A percentile compares a stretch with the other conserved stretches of the same genome.
phyloP scores from a whole-genome alignment of 1,139 yeast genomes.

The Blastobotrys petasosporus region DNA sequence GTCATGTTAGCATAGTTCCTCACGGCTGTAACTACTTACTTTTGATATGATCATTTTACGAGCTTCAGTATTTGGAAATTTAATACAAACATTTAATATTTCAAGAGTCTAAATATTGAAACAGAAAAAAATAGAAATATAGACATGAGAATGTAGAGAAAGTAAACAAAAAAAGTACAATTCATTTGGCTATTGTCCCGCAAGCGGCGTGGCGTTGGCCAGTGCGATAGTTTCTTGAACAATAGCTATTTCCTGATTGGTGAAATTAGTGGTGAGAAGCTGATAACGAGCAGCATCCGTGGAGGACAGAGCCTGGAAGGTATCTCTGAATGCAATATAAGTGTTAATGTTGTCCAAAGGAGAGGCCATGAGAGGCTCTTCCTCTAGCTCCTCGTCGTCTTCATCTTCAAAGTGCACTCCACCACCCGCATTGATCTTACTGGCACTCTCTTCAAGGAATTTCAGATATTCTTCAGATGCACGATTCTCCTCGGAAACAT shows the following conservation, averaged over 20 bases:
- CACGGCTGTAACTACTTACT: no score
- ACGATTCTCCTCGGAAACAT: constrained; percentile 35
- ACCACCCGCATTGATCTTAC: constrained; percentile 18
- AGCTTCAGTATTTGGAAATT: no score
- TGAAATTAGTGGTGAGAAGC: constrained; percentile 22
- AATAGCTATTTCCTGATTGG: constrained; percentile 34
- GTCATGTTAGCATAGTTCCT: no score
- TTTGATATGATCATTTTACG: no score
- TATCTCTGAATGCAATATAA: constrained; percentile 46
- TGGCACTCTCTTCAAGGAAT: constrained; percentile 27
- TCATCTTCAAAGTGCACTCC: constrained; percentile 33
- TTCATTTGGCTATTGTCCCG: background rate
- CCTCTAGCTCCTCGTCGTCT: constrained; percentile 56
- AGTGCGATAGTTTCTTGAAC: constrained; percentile 22
- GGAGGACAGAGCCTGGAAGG: constrained; percentile 34
- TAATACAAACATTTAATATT: no score
- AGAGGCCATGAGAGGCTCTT: constrained; percentile 76
- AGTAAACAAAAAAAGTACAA: background rate
- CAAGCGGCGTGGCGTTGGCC: constrained; percentile 14
- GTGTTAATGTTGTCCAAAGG: constrained; percentile 72
- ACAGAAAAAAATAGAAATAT: no score
- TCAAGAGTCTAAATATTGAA: no score
- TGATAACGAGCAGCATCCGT: constrained; percentile 29
- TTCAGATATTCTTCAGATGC: constrained; percentile 34
- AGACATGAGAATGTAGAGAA: background rate